Base-by-base conservation (phyloP, 176 grass and related monocot species). In the Canna indica region DNA sequence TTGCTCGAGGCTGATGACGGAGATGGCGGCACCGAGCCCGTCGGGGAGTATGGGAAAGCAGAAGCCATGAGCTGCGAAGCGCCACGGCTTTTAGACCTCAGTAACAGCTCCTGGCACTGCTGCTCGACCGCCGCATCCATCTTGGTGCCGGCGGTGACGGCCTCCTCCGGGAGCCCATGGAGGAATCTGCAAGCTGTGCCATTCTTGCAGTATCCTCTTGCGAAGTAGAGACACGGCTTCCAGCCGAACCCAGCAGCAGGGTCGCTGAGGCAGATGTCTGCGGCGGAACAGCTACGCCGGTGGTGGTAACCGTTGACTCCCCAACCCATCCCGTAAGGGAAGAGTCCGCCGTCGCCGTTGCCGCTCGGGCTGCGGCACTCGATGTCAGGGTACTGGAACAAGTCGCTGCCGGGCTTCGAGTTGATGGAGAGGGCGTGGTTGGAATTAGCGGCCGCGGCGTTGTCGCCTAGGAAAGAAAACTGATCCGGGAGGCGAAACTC, bases 131-230 rank as follows among this genome's bases (percentile, higher is more conserved):
- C 64, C 1, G 65, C 70, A 7, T 82, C 87, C 69, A 89, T 85
- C 47, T 74, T 80, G 26, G 79, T 32, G 17, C 17, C 46, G 6
- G 76, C 70, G 7, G 83, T 56, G 59, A 58, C 72, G 0, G 70
- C 57, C 4, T 91, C 88, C 46, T 91, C 92, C 8, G 82, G 78
- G 20, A 95, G 77, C n/a, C 78, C 79, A 47, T 96, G 92, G 26
- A 96, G 70, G 73, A 96, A 96, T 39, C 83, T 59, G 60, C 92
- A 96, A 54, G 69, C 80, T 70, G 81, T 81, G 22, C 92, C 92
- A 71, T 96, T 96, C 76, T 96, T 96, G 81, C 92, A 96, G 84
- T 83, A 96, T 0, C 92, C 92, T 46, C 92, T 85, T 0, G 92
- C 83, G 54, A 84, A 96, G 77, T 96, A 91, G 26, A 91, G 88